Evolutionary conservation across 78 protist genomes (phyloP), one percentile per base, ranked within the genome.

Genomic region (Dictyostelium firmibasis): DNA sequence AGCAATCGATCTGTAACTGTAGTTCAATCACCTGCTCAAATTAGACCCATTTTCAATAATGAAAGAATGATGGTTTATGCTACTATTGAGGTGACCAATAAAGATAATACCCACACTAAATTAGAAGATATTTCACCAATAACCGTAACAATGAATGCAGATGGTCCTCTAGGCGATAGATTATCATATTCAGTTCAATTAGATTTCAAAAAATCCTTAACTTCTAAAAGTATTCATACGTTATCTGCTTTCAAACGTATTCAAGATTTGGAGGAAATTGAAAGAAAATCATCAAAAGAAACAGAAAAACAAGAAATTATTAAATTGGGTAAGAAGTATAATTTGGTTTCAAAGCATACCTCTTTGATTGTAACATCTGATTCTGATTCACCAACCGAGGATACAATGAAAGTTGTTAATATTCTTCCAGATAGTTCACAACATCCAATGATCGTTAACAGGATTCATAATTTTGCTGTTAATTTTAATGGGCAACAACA

Each of bases 41-140:
- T 89, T 23, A 69, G 94, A 67, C 94, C 94, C 20, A 29, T 38
- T 47, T 89, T 43, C 47, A 62, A 31, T n/a, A 25, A n/a, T 18
- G 88, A 89, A 35, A 27, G 87, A 41, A 89, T 89, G 94, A 89
- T 89, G 79, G 38, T 89, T 11, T 81, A 89, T 67, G 94, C 57
- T 16, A 57, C 67, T 9, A 57, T 57, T 20, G 67, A 57, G 16
- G 36, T 38, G 2, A 1, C 44, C 2, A 5, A 25, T 35, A 74
- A 74, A 18, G 81, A 74, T 18, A 10, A 4, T 9, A 3, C 13
- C n/a, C n/a, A n/a, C 4, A 35, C 7, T 10, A 18, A 16, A 1
- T 35, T 75, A 20, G 31, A 27, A 67, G 27, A 67, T 67, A 2
- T 1, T 4, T 11, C 62, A 8, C 44, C 76, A 43, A 16, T 84